Evolutionary conservation across 148 eudicot species (phyloP).

Genomic region (Cornus kousa): DNA sequence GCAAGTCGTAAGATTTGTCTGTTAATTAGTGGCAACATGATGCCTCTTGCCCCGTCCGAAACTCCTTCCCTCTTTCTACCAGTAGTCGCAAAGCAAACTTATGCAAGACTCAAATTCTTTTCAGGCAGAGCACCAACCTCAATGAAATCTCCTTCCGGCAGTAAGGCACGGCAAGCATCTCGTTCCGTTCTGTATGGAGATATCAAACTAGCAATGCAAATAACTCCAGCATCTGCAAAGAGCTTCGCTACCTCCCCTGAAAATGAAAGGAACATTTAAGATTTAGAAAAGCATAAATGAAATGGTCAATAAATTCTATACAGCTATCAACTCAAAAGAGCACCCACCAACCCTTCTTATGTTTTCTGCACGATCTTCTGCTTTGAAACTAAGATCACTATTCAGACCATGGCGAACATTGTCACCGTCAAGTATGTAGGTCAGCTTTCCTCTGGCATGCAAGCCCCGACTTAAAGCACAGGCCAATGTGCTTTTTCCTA

Average conservation of each 20-base stretch:
- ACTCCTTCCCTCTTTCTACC: background rate
- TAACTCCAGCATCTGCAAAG: constrained; percentile 89
- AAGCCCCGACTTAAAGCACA: constrained; percentile 74
- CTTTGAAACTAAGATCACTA: constrained; percentile 67
- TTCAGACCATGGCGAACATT: constrained; percentile 92
- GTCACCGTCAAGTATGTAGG: constrained; percentile 94
- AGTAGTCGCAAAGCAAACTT: background rate
- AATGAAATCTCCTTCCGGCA: constrained; percentile 62
- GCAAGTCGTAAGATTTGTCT: constrained; percentile 19
- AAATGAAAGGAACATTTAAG: constrained; percentile 4
- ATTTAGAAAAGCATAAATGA: background rate
- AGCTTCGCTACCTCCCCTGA: constrained; percentile 98
- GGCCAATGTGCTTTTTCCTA: constrained; percentile 94
- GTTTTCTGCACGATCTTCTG: constrained; percentile 90
- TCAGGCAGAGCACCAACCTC: constrained; percentile 40
- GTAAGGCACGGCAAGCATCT: constrained; percentile 68
- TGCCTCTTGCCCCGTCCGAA: background rate
- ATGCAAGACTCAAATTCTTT: constrained; percentile 11
- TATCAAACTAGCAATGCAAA: constrained; percentile 95
- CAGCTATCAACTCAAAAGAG: background rate
- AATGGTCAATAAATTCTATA: background rate
- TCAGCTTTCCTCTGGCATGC: constrained; percentile 75
- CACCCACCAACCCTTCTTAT: constrained; percentile 84
- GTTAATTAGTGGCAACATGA: constrained; percentile 9
- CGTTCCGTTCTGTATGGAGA: constrained; percentile 90